Base-by-base conservation (phyloP, 1,284 basidiomycete genomes). In the Cryptococcus wingfieldii region DNA sequence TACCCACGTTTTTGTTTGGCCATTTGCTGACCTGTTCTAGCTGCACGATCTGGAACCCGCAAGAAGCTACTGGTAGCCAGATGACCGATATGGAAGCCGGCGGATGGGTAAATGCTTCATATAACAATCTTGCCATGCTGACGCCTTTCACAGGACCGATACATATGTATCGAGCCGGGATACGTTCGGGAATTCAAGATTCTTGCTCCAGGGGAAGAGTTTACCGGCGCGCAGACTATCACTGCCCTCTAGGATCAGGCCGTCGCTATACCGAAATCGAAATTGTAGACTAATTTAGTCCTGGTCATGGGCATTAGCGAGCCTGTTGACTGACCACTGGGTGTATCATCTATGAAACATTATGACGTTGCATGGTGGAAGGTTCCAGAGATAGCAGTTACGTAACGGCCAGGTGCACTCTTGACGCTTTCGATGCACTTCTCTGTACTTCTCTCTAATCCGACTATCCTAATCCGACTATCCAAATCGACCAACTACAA, bases 81-180 rank as follows among this genome's bases (percentile, higher is more conserved):
- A 87, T 94, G 8, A 83, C 74, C 10, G 91, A 95, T 68, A 90
- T 95, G 88, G 89, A 93, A 69, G 81, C 83, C 2, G 82, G 83
- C 0, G 91, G 90, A 71, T 95, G 90, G 90, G 90, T 77, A 60
- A 83, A 77, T 60, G 23, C 18, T 38, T 25, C 41, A 27, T 23
- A 23, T 23, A 2, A 3, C 23, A 23, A 23, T 23, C 23, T 23
- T 23, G 23, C 23, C 5, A 31, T 34, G 42, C 27, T 18, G 16
- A 48, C 31, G 38, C 14, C 39, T 38, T 4, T 14, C 19, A n/a
- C 55, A 91, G 89, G 83, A 89, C 62, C 81, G 77, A 55, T 93
- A 84, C 68, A 81, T 92, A 38, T 93, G 90, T 63, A 84, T 92
- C 50, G 90, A 95, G 76, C 91, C 91, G 9, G 91, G 91, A 23